Evolutionary conservation across 768 basidiomycete genomes (phyloP), one percentile per base, ranked within the genome.

Genomic region (Calocybe indica): DNA sequence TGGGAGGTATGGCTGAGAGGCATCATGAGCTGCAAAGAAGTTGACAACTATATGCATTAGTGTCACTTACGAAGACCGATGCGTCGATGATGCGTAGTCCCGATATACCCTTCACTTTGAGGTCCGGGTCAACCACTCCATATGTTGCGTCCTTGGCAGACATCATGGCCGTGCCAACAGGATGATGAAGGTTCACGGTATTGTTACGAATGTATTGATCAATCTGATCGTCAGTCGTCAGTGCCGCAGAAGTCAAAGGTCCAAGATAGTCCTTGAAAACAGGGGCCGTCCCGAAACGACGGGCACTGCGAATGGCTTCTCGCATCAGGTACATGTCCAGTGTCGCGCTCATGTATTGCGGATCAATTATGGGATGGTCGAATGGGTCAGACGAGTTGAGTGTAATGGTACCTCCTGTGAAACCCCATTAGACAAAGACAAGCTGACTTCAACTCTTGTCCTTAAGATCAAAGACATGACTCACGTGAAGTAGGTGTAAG

Each of bases 51-150:
- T 22, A 22, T 22, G 22, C 22, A 22, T 22, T 22, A 22, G 22
- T 22, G 22, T 22, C 22, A 33, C 40, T 34, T 15, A 48, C 47
- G 14, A 48, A 22, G 6, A 68, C 55, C 37, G 63, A 63, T 12
- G 60, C 57, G 51, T 70, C 66, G 11, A 68, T 60, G 12, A 70
- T 53, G 6, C 68, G 51, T 13, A 70, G 37, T 5, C 62, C 66
- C 1, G 28, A 35, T 3, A 62, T 52, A 4, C 62, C 60, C 52
- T 67, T 65, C 8, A 70, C 62, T 10, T 36, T 48, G 22, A 70
- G 48, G 37, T 64, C 53, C 1, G 47, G 47, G n/a, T 35, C 40
- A 5, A 48, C 47, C 3, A 48, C 47, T 6, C 47, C 47, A 5
- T 11, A 5, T 7, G n/a, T 7, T 1, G 40, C 40, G 22, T 29